Base-by-base conservation (phyloP, 169 alveolate species). In the Babesia ovis region DNA sequence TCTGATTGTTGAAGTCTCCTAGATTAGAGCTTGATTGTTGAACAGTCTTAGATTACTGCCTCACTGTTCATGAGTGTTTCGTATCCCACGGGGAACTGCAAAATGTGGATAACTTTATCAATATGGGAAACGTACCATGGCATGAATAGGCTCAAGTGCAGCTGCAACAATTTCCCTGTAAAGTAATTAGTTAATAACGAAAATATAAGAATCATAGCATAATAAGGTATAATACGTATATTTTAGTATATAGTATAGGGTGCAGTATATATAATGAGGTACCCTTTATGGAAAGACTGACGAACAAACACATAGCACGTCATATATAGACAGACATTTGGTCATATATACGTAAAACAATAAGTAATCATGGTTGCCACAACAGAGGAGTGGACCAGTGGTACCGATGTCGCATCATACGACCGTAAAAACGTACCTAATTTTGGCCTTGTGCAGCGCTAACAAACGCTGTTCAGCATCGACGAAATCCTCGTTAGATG, bases 81-180 rank as follows among this genome's bases (percentile, higher is more conserved):
- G 43, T 32, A 55, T 35, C 61, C 54, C 45, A 85, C 71, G 53
- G 70, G 83, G 57, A 74, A 83, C 89, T 76, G 82, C 35, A 59
- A 54, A 50, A 39, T 59, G 31, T 80, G 23, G 42, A n/a, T n/a
- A n/a, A n/a, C n/a, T n/a, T n/a, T n/a, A n/a, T n/a, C n/a, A n/a
- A n/a, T n/a, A n/a, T n/a, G n/a, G n/a, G 0, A 6, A 0, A 20
- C 79, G 6, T 61, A 88, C 84, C 80, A 84, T 70, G 1, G 91
- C 79, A 23, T 88, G 93, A 18, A 88, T 77, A 4, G 93, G 93
- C 54, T 88, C 93, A 43, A 88, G 54, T 1, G 93, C 91, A 41
- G 75, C 67, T 23, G 90, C 42, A 27, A 88, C 91, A 51, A 88
- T 88, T 75, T 88, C 91, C 73, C 93, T 88, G 71, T 18, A 42